Evolutionary conservation across 2,329 filamentous ascomycete species (phyloP), one percentile per base, ranked within the genome.

Genomic region (Cyanodermella asteris): DNA sequence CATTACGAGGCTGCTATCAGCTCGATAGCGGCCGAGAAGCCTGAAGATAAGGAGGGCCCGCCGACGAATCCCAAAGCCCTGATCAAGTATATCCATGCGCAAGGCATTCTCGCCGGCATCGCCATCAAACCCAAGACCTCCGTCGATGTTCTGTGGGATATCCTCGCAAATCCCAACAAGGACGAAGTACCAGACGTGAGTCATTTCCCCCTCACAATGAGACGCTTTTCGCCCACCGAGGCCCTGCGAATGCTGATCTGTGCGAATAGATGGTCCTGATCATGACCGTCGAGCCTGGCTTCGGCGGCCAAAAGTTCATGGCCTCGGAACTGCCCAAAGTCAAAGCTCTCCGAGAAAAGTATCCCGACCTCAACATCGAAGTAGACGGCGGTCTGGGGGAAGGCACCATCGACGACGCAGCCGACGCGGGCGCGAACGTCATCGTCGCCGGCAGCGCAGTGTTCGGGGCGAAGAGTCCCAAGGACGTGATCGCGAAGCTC

Each of bases 301-400:
- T 97, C 44, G 87, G 87, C 34, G 87, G 87, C 5, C 87, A 97
- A 47, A 93, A 91, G 45, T 97, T 97, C 60, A 94, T 94, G 81
- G 71, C 80, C 8, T 78, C 77, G 5, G 80, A 91, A 55, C 66
- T 97, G 37, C 81, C 84, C 44, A 97, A 97, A 56, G 87, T 97
- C 13, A 54, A 73, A 36, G 80, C 72, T 19, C 59, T 97, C 38
- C 69, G 87, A 31, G 56, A 72, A 44, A 69, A 66, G 41, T 97
- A 94, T 46, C 84, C 87, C 3, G 64, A 91, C 5, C 55, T 97
- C 33, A 87, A 93, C 53, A 97, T 97, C 40, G 87, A 97, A 53
- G 84, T 97, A 20, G 87, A 97, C 46, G 87, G 87, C 26, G 87
- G 87, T 3, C 51, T 97, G 22, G 81, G 80, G 2, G 70, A 80